Conservation (phyloP, 2,329 filamentous ascomycete species). For the Furcasterigmium furcatum region DNA sequence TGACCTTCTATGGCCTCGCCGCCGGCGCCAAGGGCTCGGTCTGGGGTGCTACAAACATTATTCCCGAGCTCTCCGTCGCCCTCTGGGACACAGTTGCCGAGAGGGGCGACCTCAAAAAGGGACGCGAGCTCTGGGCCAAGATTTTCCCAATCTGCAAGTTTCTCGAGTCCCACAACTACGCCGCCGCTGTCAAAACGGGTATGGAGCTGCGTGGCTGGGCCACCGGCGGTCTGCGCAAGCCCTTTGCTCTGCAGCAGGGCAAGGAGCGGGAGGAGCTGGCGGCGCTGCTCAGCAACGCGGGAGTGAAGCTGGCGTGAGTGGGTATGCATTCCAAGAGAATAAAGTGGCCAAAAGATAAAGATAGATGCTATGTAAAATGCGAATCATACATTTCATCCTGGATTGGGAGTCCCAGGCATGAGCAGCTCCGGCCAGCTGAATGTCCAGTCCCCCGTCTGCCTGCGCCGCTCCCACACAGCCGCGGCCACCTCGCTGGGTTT, state of each 20-base stretch:
- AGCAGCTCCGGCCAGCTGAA: slow-evolving; percentile 21
- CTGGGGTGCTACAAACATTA: slow-evolving; percentile 48
- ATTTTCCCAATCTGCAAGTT: slow-evolving; percentile 48
- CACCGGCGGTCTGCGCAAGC: slow-evolving; percentile 46
- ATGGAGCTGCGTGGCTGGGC: slow-evolving; percentile 41
- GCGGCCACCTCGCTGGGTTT: slow-evolving; percentile 20
- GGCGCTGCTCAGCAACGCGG: slow-evolving; percentile 31
- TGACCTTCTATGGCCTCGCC: slow-evolving; percentile 49
- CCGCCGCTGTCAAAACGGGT: slow-evolving; percentile 43
- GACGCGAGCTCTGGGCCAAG: slow-evolving; percentile 43
- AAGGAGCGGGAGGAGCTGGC: slow-evolving; percentile 29
- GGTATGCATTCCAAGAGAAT: not conserved
- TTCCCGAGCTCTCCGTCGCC: slow-evolving; percentile 43
- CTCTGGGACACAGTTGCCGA: slow-evolving; percentile 44
- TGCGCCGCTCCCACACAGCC: slow-evolving; percentile 22
- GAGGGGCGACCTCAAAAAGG: slow-evolving; percentile 34
- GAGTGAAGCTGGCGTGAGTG: slow-evolving; percentile 23
- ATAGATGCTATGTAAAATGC: too few relatives aligned
- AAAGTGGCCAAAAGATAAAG: not conserved
- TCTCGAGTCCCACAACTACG: slow-evolving; percentile 44
- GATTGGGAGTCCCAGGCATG: too few relatives aligned
- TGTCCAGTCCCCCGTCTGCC: slow-evolving; percentile 22
- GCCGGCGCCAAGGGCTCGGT: slow-evolving; percentile 46
- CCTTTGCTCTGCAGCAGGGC: slow-evolving; percentile 35
- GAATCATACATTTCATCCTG: too few relatives aligned